A percentile compares a stretch with the other conserved stretches of the same genome.
Evolutionary conservation across 192 early-diverging fungal genomes (phyloP).

Genomic region (Coemansia sp.): DNA sequence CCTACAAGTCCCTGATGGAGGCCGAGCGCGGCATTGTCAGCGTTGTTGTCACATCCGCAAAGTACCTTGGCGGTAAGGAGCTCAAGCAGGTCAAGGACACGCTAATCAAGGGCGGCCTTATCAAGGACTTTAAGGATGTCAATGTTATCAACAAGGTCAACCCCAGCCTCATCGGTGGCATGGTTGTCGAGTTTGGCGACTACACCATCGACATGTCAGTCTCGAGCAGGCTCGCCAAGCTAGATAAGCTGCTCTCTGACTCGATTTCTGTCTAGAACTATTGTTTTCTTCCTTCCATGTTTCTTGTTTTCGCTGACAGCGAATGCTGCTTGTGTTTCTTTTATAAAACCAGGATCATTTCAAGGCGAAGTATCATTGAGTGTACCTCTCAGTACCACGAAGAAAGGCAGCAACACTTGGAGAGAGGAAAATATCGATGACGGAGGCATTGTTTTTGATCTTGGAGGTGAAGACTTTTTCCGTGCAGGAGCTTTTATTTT

Average conservation of each 20-base stretch:
- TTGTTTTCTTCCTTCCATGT: background rate
- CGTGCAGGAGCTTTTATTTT: no score
- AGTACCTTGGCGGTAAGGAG: constrained; percentile 69
- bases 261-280: constrained; percentile 36
- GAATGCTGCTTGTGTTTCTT: background rate
- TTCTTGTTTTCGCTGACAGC: background rate
- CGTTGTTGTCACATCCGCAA: constrained; percentile 87
- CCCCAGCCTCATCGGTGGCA: constrained; percentile 89
- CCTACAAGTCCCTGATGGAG: constrained; percentile 81
- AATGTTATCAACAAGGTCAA: constrained; percentile 76
- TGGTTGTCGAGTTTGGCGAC: constrained; percentile 96
- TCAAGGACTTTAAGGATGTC: constrained; percentile 78
- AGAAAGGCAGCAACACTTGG: no score
- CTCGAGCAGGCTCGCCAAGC: constrained; percentile 90
- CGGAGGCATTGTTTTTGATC: background rate
- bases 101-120: constrained; percentile 78
- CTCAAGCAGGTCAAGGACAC: constrained; percentile 70
- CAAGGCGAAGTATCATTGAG: no score
- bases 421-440: background rate
- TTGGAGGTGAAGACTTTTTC: no score
- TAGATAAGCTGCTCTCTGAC: constrained; percentile 86
- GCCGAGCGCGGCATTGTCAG: constrained; percentile 86
- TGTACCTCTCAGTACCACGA: no score
- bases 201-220: constrained; percentile 98
- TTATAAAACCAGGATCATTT: background rate